These are phyloP conservation scores for Haplosporangium sp. DNA, from an alignment of 371 early-diverging fungal species.

Conservation along the genomic window DNA sequence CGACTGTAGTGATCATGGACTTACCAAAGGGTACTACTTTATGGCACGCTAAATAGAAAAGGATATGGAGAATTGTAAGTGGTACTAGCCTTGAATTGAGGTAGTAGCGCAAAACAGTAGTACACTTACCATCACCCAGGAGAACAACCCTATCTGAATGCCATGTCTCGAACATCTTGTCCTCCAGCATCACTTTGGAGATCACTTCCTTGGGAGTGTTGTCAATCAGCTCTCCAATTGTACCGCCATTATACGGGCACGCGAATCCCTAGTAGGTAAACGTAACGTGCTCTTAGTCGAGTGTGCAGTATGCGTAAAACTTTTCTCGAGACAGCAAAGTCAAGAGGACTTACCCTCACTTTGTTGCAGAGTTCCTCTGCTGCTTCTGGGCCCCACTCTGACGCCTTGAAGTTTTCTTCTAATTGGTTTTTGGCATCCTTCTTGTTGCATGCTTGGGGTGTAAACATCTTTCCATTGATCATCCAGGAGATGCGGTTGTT, in stretches of 20 bases:
- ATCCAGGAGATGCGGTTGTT: slow-evolving; percentile 12
- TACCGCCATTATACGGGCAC: slow-evolving; percentile 9
- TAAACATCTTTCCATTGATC: slow-evolving; percentile 13
- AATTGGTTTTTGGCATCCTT: slow-evolving; percentile 3
- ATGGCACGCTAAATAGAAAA: slow-evolving; percentile 12
- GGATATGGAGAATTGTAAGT: no score
- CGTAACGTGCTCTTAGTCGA: neutral
- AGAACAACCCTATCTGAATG: slow-evolving; percentile 17
- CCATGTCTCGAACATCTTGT: slow-evolving; percentile 16
- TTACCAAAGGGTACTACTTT: slow-evolving; percentile 22
- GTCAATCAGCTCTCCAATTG: slow-evolving; percentile 11
- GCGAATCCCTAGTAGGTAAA: no score
- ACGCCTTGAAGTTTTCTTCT: slow-evolving; percentile 13
- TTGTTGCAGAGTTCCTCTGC: slow-evolving; percentile 13
- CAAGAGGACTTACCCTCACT: slow-evolving; percentile 3
- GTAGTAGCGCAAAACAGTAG: neutral
- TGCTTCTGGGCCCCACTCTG: slow-evolving; percentile 18
- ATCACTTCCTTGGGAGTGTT: slow-evolving; percentile 15
- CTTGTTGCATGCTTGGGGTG: slow-evolving; percentile 4
- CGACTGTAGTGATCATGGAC: no score
- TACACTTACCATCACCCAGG: slow-evolving; percentile 13
- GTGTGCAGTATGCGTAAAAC: no score
- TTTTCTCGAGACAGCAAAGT: neutral
- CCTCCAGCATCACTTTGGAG: slow-evolving; percentile 7
- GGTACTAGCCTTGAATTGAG: no score